Evolutionary conservation across 805 yeast species (phyloP).

Genomic region (Suhomyces sp.): DNA sequence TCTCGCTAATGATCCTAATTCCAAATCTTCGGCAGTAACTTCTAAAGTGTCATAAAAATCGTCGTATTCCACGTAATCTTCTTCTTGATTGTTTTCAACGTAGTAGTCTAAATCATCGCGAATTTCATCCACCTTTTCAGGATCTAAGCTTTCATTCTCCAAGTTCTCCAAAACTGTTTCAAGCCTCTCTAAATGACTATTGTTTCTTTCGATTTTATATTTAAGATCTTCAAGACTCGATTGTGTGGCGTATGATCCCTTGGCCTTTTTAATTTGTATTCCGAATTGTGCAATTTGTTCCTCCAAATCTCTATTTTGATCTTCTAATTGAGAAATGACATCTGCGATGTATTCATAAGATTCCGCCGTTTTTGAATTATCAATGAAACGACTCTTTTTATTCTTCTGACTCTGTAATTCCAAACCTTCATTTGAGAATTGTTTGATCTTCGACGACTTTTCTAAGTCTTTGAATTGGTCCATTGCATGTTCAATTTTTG

Average conservation of each 20-base stretch:
- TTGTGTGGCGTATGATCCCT: conserved; percentile 45
- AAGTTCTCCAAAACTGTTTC: conserved; percentile 75
- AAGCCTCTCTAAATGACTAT: conserved; percentile 72
- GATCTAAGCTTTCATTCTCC: conserved; percentile 77
- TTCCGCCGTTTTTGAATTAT: conserved; percentile 76
- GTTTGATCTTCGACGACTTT: conserved; percentile 89
- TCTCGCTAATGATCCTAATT: conserved; percentile 26
- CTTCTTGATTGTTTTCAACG: conserved; percentile 91
- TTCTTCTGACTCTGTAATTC: conserved; percentile 55
- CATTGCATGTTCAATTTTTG: conserved; percentile 85
- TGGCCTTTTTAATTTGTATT: conserved; percentile 43
- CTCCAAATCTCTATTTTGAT: conserved; percentile 77
- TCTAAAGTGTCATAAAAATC: conserved; percentile 86
- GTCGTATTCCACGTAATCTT: conserved; percentile 90
- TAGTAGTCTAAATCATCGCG: conserved; percentile 90
- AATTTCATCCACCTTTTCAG: conserved; percentile 71
- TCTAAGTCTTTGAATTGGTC: conserved; percentile 94
- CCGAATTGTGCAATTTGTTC: conserved; percentile 51
- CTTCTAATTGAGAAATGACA: conserved; percentile 74
- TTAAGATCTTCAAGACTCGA: conserved; percentile 61
- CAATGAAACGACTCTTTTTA: conserved; percentile 38
- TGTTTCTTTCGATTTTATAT: conserved; percentile 67
- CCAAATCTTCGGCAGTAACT: conserved; percentile 44
- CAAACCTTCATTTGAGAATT: conserved; percentile 89
- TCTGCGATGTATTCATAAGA: conserved; percentile 67